Base-by-base conservation (phyloP, 2,329 filamentous ascomycete species). In the Pseudogymnoascus verrucosus region DNA sequence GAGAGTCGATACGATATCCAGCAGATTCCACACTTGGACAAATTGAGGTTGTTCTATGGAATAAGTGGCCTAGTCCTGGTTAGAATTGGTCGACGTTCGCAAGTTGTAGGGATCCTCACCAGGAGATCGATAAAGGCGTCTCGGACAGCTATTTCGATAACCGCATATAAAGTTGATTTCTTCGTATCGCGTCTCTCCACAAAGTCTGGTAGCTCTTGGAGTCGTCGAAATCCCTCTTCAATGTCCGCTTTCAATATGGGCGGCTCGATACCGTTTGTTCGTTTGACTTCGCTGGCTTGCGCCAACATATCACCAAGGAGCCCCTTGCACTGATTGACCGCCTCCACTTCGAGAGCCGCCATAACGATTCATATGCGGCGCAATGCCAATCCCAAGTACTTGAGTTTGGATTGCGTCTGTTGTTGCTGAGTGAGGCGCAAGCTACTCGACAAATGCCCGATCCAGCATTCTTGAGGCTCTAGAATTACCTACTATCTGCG, bases 1-100 rank as follows among this genome's bases (percentile, higher is more conserved):
- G 66, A 96, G 86, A 39, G 96, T 87, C 0, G 90, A 89, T n/a
- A 97, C 81, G 44, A 98, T 86, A 73, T 99, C 96, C 64, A 99
- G 84, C 4, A 99, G 80, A 72, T 97, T 95, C 93, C 93, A 99
- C 67, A 98, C 85, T 65, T 86, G 84, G 60, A 91, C 87, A 71
- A 97, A 96, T 0, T 84, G 81, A 44, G 90, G 86, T 26, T 90
- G 85, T 39, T 91, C 84, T 69, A 97, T 96, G 7, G 85, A 80
- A 11, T 84, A 91, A 40, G 84, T 85, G 47, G 89, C 87, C 89
- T 93, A 69, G 66, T 67, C 70, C 67, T 72, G 67, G 75, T 76
- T 67, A 77, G 74, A 71, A 68, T 64, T 64, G 51, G 69, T 67
- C 67, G 67, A 64, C 62, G 64, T 64, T 69, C 68, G 68, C 67